Evolutionary conservation across 257 asterid species (phyloP).

Genomic region (Jacaranda mimosifolia): DNA sequence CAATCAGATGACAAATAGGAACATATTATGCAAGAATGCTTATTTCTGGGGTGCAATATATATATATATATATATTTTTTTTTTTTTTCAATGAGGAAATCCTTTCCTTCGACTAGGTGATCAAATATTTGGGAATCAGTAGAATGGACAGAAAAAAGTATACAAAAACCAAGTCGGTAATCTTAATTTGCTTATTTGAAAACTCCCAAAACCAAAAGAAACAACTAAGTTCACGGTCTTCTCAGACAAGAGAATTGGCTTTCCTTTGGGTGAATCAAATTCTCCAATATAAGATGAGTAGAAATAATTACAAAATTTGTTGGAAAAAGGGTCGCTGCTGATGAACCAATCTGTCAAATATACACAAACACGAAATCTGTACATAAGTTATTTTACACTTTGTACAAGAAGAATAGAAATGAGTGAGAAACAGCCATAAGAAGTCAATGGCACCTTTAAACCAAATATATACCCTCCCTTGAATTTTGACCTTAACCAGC

Average conservation of each 20-base stretch:
- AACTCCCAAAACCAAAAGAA: background rate
- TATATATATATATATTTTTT: no score
- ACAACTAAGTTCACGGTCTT: background rate
- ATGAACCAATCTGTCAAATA: constrained; percentile 23
- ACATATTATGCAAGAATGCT: background rate
- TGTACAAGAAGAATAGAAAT: constrained; percentile 47
- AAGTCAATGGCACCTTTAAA: constrained; percentile 11
- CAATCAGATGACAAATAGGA: background rate
- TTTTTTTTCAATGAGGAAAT: no score
- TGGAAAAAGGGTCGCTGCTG: background rate
- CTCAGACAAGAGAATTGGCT: background rate
- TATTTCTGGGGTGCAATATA: background rate
- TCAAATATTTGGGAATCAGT: background rate
- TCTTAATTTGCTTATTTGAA: background rate
- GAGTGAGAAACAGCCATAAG: constrained; percentile 9
- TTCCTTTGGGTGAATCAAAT: background rate
- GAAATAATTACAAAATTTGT: background rate
- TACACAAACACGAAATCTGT: constrained; percentile 41
- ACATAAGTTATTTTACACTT: constrained; percentile 48
- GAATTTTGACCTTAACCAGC: constrained; percentile 8
- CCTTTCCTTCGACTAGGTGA: background rate
- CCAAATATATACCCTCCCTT: background rate
- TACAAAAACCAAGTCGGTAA: no score
- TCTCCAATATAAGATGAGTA: background rate
- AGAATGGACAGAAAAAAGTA: background rate